Evolutionary conservation across 2,329 filamentous ascomycete genomes (phyloP), one percentile per base, ranked within the genome.

Genomic region (Sclerotinia spermophila): DNA sequence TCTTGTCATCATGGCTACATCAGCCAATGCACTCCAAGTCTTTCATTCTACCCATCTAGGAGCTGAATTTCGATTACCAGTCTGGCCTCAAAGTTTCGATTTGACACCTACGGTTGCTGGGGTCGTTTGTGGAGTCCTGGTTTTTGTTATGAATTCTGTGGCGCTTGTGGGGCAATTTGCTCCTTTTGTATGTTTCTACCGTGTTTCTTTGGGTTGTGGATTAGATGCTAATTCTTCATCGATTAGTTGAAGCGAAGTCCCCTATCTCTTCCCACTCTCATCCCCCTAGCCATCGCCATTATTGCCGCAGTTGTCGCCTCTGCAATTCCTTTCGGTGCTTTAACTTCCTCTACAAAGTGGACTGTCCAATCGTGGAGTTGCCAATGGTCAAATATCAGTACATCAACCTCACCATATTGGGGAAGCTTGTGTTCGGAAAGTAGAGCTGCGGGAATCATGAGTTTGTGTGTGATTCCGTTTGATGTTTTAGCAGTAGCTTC

Each of bases 331-430:
- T 90, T 88, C 76, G 82, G 82, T 69, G 82, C 86, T 78, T 86
- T 88, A 74, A 78, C 82, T 27, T 89, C 87, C 5, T 79, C 79
- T 21, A 82, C 81, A 13, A 80, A 81, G 71, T 86, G 88, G 76
- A 87, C 86, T 10, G 79, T 90, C 17, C 82, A 89, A 76, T 88
- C 86, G 79, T 90, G 88, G 88, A 86, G 83, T 55, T 90, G 88
- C 78, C 86, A 86, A 73, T 90, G 88, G 87, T 79, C 80, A 13
- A 76, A 81, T 33, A 80, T 89, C n/a, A 78, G 80, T 72, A 88
- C 89, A 86, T 75, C 76, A 24, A 77, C 80, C 48, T 79, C 83
- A 72, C 87, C 88, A 42, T 81, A 86, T 76, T 90, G 88, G 76
- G 83, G 82, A 24, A 84, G 83, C 0, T 79, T 90, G 65, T 90